Percentiles rank a stretch among this genome's conserved stretches.
Conservation (phyloP, 1,139 yeast genomes). For the Nakaseomyces bracarensis region DNA sequence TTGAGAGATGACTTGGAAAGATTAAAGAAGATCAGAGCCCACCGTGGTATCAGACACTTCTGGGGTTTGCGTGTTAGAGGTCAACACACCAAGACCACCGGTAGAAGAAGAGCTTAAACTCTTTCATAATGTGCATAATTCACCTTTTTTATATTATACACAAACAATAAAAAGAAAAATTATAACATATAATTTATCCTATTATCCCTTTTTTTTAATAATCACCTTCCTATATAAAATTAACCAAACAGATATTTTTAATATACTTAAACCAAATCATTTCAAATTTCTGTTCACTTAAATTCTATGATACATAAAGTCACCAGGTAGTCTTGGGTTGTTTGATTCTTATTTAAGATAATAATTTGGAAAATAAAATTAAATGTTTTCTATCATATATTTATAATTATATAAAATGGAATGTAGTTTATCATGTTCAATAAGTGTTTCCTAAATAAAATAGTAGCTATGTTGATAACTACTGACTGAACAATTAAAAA, state of each 20-base stretch:
- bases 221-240: conserved; percentile 2
- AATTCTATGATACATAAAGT: no score
- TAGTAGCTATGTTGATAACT: no score
- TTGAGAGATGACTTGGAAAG: conserved; percentile 99
- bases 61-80: conserved; percentile 98
- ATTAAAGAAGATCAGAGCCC: conserved; percentile 99
- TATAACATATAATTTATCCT: conserved; percentile 5
- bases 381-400: background rate
- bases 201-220: conserved; percentile 1
- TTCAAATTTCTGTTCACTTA: background rate
- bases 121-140: conserved; percentile 6
- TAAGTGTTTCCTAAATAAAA: no score
- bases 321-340: no score
- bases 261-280: background rate
- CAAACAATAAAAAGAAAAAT: conserved; percentile 8
- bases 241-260: background rate
- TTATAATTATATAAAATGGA: background rate
- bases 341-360: no score
- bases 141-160: conserved; percentile 7
- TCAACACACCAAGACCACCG: conserved; percentile 99
- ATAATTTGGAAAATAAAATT: no score
- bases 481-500: background rate
- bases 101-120: conserved; percentile 56
- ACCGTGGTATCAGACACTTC: conserved; percentile 99
- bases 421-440: background rate